Percentiles rank a stretch among this genome's conserved stretches.
phyloP scores from a whole-genome alignment of 768 basidiomycete species.

The Psilocybe tampanensis region DNA sequence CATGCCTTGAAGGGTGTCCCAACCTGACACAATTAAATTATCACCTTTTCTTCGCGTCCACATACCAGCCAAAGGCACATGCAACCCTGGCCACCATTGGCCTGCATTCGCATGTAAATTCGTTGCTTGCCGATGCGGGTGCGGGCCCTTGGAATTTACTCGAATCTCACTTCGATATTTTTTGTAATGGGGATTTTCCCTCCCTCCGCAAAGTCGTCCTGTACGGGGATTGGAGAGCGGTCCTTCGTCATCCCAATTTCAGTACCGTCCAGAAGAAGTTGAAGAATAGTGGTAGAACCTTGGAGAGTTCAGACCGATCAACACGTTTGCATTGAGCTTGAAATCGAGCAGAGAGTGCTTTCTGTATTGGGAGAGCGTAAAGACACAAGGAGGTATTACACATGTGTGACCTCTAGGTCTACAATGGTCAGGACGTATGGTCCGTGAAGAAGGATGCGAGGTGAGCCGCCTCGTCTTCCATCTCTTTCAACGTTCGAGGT shows the following conservation, averaged over 20 bases:
- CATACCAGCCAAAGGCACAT: slow-evolving; percentile 25
- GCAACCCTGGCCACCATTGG: slow-evolving; percentile 46
- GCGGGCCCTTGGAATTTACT: slow-evolving; percentile 43
- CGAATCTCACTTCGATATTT: slow-evolving; percentile 48
- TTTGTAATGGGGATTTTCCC: slow-evolving; percentile 44
- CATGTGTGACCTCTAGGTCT: no score
- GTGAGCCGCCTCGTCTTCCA: slow-evolving; percentile 81
- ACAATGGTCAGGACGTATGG: not conserved
- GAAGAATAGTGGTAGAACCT: slow-evolving; percentile 30
- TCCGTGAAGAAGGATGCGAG: slow-evolving; percentile 54
- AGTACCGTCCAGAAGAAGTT: slow-evolving; percentile 30
- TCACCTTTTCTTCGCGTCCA: slow-evolving; percentile 51
- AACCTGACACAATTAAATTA: slow-evolving; percentile 56
- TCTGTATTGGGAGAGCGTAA: no score
- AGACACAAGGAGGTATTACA: no score
- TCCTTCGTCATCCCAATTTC: slow-evolving; percentile 41
- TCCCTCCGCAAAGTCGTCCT: slow-evolving; percentile 46
- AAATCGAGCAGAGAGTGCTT: not conserved
- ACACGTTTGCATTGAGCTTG: not conserved
- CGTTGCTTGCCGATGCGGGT: slow-evolving; percentile 37
- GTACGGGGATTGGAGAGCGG: slow-evolving; percentile 55
- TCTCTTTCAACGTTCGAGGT: slow-evolving; percentile 70
- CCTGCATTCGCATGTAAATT: slow-evolving; percentile 52
- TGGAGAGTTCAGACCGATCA: slow-evolving; percentile 20
- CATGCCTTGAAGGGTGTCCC: slow-evolving; percentile 48